phyloP scores from a whole-genome alignment of 768 basidiomycete species.

The Lentinula edodes region DNA sequence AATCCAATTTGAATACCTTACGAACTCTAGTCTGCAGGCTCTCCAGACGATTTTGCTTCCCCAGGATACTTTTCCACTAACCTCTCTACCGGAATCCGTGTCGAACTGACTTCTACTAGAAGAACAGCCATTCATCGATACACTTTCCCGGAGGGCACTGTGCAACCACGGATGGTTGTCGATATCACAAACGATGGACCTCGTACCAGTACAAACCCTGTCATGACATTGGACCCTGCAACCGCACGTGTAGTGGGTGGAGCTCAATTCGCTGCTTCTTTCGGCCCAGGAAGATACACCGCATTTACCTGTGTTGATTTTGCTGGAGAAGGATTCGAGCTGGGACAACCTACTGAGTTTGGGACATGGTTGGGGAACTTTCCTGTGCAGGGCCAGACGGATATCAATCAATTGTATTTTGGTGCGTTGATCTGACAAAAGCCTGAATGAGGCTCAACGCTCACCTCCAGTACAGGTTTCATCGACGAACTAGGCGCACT shows the following conservation, averaged over 20 bases:
- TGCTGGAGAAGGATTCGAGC: slow-evolving; percentile 43
- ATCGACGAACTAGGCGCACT: slow-evolving; percentile 10
- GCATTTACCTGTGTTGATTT: slow-evolving; percentile 61
- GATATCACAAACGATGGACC: slow-evolving; percentile 63
- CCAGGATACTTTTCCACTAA: slow-evolving; percentile 66
- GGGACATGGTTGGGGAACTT: slow-evolving; percentile 36
- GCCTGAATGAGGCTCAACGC: not conserved
- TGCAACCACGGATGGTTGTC: slow-evolving; percentile 46
- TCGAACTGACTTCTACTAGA: slow-evolving; percentile 55
- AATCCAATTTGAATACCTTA: not conserved
- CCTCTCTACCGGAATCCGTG: slow-evolving; percentile 52
- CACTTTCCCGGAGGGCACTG: slow-evolving; percentile 44
- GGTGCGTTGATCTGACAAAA: not conserved
- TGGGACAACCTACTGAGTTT: slow-evolving; percentile 46
- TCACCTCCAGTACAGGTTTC: not conserved
- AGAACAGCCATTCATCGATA: slow-evolving; percentile 57
- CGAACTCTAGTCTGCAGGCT: slow-evolving; percentile 27
- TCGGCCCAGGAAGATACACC: slow-evolving; percentile 55
- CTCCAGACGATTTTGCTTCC: slow-evolving; percentile 57
- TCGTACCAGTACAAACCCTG: slow-evolving; percentile 42
- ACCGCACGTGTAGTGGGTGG: slow-evolving; percentile 43
- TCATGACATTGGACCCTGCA: slow-evolving; percentile 42
- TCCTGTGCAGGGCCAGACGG: slow-evolving; percentile 2
- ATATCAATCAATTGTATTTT: slow-evolving; percentile 4
- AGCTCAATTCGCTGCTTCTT: slow-evolving; percentile 45